Base-by-base conservation (phyloP, 2,329 filamentous ascomycete species). In the Ophiosphaerella korrae region DNA sequence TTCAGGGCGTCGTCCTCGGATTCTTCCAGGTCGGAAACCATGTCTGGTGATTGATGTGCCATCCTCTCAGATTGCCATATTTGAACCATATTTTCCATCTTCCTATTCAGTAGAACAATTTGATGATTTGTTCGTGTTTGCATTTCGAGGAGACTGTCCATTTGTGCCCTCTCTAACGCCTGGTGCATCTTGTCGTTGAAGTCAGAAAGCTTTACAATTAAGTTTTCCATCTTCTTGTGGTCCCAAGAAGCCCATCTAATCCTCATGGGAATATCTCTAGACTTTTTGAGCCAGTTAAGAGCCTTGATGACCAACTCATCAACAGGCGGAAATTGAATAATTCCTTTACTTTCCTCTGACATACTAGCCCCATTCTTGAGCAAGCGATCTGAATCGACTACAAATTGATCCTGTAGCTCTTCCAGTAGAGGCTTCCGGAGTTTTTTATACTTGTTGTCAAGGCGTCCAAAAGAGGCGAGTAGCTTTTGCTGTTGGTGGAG, bases 151-250 rank as follows among this genome's bases (percentile, higher is more conserved):
- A 74, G 63, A 7, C 49, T 57, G 9, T 71, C 56, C 18, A 71
- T 55, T 31, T 74, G 70, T 5, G 55, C 52, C 5, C 57, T 47
- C 32, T 67, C 70, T 21, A 75, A 62, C 34, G 72, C 64, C 12
- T 70, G 67, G 3, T 65, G 55, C 62, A 75, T 67, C 46, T 69
- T 73, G 52, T 73, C 64, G 45, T 75, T 76, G 48, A 72, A 68
- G 6, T 61, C 51, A 11, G 58, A 60, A 37, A 75, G 50, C 23
- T 71, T 71, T 6, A 60, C 51, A 16, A 75, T 59, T 24, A 75
- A 54, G 5, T 21, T 43, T 42, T 68, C 67, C 57, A 73, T 63
- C 47, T 68, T 71, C 44, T 62, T 65, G 14, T 58, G 53, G 42
- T 74, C 66, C 7, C 67, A 63, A 1, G 49, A 50, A 7, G 70